Base-by-base conservation (phyloP, 768 basidiomycete genomes). In the Dictyophora rubrovolvata region DNA sequence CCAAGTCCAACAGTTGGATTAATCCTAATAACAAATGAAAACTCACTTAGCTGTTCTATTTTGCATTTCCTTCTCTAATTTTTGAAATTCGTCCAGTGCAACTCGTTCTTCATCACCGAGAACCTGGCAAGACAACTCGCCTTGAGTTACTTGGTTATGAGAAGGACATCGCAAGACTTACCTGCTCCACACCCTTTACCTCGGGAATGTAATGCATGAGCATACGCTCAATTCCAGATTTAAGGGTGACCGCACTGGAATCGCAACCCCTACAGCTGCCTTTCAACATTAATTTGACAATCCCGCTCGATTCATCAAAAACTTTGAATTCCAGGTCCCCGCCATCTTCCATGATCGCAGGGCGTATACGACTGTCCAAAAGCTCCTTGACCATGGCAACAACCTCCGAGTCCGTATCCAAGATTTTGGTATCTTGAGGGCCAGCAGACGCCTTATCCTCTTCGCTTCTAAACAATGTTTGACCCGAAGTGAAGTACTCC, bases 311-410 rank as follows among this genome's bases (percentile, higher is more conserved):
- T 63, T 95, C 91, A 53, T 81, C 79, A 66, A 98, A 95, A 2
- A 91, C 93, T 36, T 86, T 81, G 69, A 89, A 99, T 72, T 98
- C 95, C 59, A 99, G 93, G 69, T 98, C 96, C 1, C 96, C 96
- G 0, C 96, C 96, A 59, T 99, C 95, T 70, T 98, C 96, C 89
- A 94, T 94, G 61, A 99, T 98, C 5, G 93, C 90, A 5, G 96
- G 96, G 56, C 96, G 76, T 17, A 99, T 93, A 14, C 96, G 76
- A 1, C 94, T 98, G 69, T 97, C 95, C 53, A 99, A 75, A 42
- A 98, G 70, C 69, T 99, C 96, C 70, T 99, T 99, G 65, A 99
- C 93, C 95, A 98, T 99, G 8, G 92, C 96, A 2, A 99, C 92
- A 2, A 92, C 90, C 70, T 98, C 96, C 20, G 89, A 87, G 69